phyloP scores from a whole-genome alignment of 208 protist genomes.

The Herpetomonas samuelpessoai region DNA sequence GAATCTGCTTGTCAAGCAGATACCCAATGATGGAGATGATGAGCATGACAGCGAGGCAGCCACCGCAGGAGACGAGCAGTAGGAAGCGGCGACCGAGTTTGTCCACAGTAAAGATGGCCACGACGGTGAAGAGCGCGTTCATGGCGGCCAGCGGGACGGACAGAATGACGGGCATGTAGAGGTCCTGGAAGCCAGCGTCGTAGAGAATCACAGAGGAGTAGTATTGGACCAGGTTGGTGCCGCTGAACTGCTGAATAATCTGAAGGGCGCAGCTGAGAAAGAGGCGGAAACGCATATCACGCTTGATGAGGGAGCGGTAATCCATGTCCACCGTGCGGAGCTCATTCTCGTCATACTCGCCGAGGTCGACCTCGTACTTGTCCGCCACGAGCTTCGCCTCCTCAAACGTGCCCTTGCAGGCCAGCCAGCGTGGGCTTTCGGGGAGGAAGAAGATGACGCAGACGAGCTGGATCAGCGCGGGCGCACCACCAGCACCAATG shows the following conservation, averaged over 20 bases:
- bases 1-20: slow-evolving; percentile 49
- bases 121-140: slow-evolving; percentile 82
- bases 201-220: slow-evolving; percentile 90
- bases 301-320: slow-evolving; percentile 48
- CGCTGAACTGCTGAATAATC: slow-evolving; percentile 90
- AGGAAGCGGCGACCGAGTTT: slow-evolving; percentile 66
- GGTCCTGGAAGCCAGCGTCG: slow-evolving; percentile 72
- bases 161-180: slow-evolving; percentile 75
- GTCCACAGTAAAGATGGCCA: slow-evolving; percentile 83
- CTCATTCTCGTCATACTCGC: slow-evolving; percentile 36
- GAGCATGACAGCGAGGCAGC: slow-evolving; percentile 54
- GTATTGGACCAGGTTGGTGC: slow-evolving; percentile 95
- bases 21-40: slow-evolving; percentile 64
- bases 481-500: slow-evolving; percentile 75
- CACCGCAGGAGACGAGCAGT: slow-evolving; percentile 67
- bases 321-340: slow-evolving; percentile 41
- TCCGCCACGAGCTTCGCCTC: slow-evolving; percentile 47
- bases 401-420: slow-evolving; percentile 42
- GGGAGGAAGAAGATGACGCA: slow-evolving; percentile 80
- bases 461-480: slow-evolving; percentile 80
- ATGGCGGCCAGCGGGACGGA: slow-evolving; percentile 85
- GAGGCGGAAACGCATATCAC: slow-evolving; percentile 66
- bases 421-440: slow-evolving; percentile 86
- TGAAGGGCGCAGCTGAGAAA: slow-evolving; percentile 83
- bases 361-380: slow-evolving; percentile 64